These are phyloP conservation scores for Lactifluus hygrophoroides DNA, from an alignment of 768 basidiomycete genomes.

Conservation along the genomic window DNA sequence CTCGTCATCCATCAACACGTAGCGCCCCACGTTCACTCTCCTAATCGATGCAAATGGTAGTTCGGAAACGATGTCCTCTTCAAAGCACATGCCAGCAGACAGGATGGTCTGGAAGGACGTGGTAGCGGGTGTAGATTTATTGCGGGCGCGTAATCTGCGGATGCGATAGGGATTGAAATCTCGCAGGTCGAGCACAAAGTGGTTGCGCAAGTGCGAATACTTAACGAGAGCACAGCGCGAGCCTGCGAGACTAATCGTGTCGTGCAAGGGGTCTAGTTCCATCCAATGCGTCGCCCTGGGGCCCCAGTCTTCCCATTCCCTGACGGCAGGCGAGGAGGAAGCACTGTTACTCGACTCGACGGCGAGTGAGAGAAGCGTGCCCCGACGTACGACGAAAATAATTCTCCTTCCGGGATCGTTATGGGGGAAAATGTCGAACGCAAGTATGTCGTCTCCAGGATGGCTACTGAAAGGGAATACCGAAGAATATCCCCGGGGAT, in stretches of 20 bases:
- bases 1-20: conserved; percentile 9
- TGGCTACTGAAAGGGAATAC: conserved; percentile 9
- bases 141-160: neutral
- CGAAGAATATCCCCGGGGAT: neutral
- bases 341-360: neutral
- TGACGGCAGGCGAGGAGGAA: neutral
- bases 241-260: conserved; percentile 11
- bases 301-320: conserved; percentile 13
- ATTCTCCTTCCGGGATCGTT: conserved; percentile 2
- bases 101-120: neutral
- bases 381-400: conserved; percentile 6
- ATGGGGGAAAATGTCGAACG: neutral
- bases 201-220: conserved; percentile 7
- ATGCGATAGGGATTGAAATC: conserved; percentile 12
- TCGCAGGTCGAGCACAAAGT: conserved; percentile 5
- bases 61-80: conserved; percentile 12
- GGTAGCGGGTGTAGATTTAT: neutral
- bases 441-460: conserved; percentile 7
- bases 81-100: conserved; percentile 9
- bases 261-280: conserved; percentile 9
- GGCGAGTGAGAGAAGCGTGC: conserved; percentile 6
- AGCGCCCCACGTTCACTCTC: conserved; percentile 8
- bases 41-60: conserved; percentile 7
- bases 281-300: conserved; percentile 14
- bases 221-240: conserved; percentile 12